These are phyloP conservation scores for Thalassiosira hispida DNA, from an alignment of 352 stramenopile genomes.

Conservation along the genomic window DNA sequence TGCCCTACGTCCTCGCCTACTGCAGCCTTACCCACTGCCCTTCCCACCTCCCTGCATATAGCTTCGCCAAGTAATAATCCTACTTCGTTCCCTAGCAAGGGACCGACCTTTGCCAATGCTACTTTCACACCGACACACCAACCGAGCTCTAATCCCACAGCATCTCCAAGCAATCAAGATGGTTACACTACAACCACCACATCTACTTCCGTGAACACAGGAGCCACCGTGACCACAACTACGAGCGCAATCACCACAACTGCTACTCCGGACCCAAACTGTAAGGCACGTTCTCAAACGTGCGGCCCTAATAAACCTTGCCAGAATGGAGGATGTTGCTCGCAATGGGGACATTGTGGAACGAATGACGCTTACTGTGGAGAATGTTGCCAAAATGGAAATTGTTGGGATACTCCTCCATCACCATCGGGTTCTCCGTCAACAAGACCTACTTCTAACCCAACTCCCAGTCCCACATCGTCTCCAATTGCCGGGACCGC, in stretches of 20 bases:
- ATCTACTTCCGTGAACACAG: conserved; percentile 17
- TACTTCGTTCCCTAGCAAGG: not conserved
- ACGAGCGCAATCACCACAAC: conserved; percentile 20
- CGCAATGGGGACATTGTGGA: conserved; percentile 57
- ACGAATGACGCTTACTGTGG: conserved; percentile 35
- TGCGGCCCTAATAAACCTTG: conserved; percentile 52
- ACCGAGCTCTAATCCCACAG: not conserved
- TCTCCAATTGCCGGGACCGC: not conserved
- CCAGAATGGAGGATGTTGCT: conserved; percentile 41
- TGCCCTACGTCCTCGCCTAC: conserved; percentile 22
- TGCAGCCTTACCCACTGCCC: conserved; percentile 1
- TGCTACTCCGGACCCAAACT: conserved; percentile 28
- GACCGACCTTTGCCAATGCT: not conserved
- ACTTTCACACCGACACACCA: conserved; percentile 8
- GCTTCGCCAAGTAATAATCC: conserved; percentile 2
- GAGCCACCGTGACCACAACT: conserved; percentile 23
- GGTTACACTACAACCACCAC: conserved; percentile 7
- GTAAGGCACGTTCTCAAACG: conserved; percentile 27
- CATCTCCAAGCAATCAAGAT: conserved; percentile 18
- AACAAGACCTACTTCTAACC: not conserved
- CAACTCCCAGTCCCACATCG: conserved; percentile 14
- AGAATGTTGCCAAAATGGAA: conserved; percentile 24
- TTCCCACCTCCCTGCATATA: conserved; percentile 16
- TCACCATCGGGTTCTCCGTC: conserved; percentile 7
- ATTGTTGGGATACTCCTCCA: not conserved